Base-by-base conservation (phyloP, 306 rosid genomes). In the Amphicarpaea edgeworthii region DNA sequence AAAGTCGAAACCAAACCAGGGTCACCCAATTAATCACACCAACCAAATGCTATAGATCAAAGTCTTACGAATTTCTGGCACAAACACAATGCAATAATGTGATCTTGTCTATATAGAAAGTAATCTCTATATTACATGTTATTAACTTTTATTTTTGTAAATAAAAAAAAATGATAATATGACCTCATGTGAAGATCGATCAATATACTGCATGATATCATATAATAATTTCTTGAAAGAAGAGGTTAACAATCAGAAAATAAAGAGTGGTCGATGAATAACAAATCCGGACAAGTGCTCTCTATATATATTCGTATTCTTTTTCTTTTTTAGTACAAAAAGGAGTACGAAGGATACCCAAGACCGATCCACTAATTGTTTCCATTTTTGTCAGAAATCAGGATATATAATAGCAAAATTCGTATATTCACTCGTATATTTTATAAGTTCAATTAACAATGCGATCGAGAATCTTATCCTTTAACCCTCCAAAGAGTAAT, bases 281-380 rank as follows among this genome's bases (percentile, higher is more conserved):
- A 34, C 40, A 34, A 34, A 34, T 34, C 40, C 1, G 40, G 40
- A 34, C 40, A 34, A n/a, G n/a, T n/a, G n/a, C n/a, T n/a, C n/a
- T n/a, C n/a, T n/a, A n/a, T n/a, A n/a, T n/a, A n/a, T n/a, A n/a
- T n/a, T n/a, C n/a, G n/a, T n/a, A n/a, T n/a, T n/a, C n/a, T n/a
- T n/a, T n/a, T n/a, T n/a, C 53, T 20, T 30, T 73, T 21, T 16
- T 15, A 10, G 85, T 65, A 82, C 76, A 65, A 47, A 76, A 62
- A 5, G 34, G 57, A 38, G 79, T 72, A 82, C 72, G 61, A 77
- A 34, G 62, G 50, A 55, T 72, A 72, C 26, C 54, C 46, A 20
- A 20, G 7, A 21, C 26, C 61, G 76, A 71, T 77, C 71, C 59
- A 70, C 16, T 30, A 38, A 64, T 76, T 43, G 21, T 64, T 65